A percentile compares a stretch with the other conserved stretches of the same genome.
Conservation (phyloP, 192 early-diverging fungal genomes). For the Podila epigama region DNA sequence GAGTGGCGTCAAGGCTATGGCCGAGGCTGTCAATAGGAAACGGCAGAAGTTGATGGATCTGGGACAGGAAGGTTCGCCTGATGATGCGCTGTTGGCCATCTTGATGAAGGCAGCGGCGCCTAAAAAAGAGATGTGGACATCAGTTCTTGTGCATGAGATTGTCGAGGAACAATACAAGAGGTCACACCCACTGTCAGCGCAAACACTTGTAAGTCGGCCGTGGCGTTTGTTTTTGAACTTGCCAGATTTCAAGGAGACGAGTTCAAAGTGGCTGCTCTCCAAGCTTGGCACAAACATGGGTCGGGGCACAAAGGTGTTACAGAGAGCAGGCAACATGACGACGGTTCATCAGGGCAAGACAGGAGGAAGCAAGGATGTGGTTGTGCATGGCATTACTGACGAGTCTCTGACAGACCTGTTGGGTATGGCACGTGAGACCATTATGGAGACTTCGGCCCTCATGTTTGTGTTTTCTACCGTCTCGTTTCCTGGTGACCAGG, state of each 20-base stretch:
- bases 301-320: slow-evolving; percentile 11
- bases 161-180: slow-evolving; percentile 7
- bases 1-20: slow-evolving; percentile 20
- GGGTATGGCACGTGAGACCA: slow-evolving; percentile 18
- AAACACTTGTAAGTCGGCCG: slow-evolving; percentile 1
- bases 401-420: slow-evolving; percentile 15
- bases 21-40: slow-evolving; percentile 12
- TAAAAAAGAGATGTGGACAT: slow-evolving; percentile 27
- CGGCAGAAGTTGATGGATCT: slow-evolving; percentile 27
- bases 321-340: slow-evolving; percentile 33
- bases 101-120: slow-evolving; percentile 31
- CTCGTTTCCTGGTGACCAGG: slow-evolving; percentile 5
- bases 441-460: slow-evolving; percentile 31
- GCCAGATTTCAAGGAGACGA: slow-evolving; percentile 21
- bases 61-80: slow-evolving; percentile 25
- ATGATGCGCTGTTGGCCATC: slow-evolving; percentile 20
- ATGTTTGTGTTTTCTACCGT: slow-evolving; percentile 43
- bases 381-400: slow-evolving; percentile 31
- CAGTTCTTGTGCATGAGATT: slow-evolving; percentile 21
- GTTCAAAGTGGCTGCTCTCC: slow-evolving; percentile 36
- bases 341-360: slow-evolving; percentile 13
- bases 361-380: slow-evolving; percentile 12
- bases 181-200: background rate
- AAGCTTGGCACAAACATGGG: slow-evolving; percentile 36
- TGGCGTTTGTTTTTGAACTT: slow-evolving; percentile 36